phyloP scores from a whole-genome alignment of 192 early-diverging fungal species.

The Gonapodya prolifera region DNA sequence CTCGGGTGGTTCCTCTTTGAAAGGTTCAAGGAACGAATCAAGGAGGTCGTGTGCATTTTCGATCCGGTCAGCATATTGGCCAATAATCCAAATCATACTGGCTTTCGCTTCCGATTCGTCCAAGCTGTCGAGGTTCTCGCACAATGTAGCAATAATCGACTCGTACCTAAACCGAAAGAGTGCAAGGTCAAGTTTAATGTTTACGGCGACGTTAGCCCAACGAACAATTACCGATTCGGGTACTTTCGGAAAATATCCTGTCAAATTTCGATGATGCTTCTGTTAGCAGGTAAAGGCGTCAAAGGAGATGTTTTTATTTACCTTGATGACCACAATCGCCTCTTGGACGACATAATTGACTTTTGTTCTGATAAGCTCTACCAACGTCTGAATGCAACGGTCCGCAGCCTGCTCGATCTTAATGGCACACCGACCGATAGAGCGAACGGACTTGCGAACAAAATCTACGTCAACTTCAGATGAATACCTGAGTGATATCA shows the following conservation, averaged over 20 bases:
- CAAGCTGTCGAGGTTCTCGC: constrained; percentile 88
- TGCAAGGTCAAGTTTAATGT: too few species aligned
- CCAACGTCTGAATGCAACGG: constrained; percentile 68
- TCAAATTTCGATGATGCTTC: too few species aligned
- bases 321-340: constrained; percentile 91
- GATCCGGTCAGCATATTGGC: constrained; percentile 94
- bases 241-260: constrained; percentile 97
- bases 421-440: constrained; percentile 93
- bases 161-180: constrained; percentile 77
- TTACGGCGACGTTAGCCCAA: too few species aligned
- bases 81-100: constrained; percentile 99
- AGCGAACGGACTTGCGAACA: constrained; percentile 89
- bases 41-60: constrained; percentile 89
- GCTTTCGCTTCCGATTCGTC: constrained; percentile 97
- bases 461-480: constrained; percentile 97
- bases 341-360: constrained; percentile 98
- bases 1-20: constrained; percentile 78
- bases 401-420: constrained; percentile 85
- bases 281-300: not conserved
- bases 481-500: constrained; percentile 47
- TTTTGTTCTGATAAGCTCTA: constrained; percentile 90
- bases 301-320: constrained; percentile 10
- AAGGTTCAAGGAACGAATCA: constrained; percentile 73
- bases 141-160: constrained; percentile 77
- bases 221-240: constrained; percentile 62